phyloP scores from a whole-genome alignment of 257 asterid species.

The Nicotiana tomentosiformis region DNA sequence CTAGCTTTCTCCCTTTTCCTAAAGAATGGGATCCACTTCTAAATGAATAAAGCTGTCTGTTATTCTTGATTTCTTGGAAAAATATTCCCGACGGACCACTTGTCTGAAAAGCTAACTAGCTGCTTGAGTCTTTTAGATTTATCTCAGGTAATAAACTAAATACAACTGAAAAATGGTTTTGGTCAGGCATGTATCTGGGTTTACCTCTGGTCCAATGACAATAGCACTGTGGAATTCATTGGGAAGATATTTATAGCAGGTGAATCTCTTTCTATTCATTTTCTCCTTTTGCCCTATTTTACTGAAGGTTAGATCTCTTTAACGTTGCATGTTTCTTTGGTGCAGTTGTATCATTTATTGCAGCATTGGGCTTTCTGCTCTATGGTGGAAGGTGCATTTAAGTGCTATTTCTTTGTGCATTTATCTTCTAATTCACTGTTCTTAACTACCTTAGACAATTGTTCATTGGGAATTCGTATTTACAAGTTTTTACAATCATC shows the following conservation, averaged over 20 bases:
- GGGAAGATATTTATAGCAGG: conserved; percentile 94
- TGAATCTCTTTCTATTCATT: conserved; percentile 19
- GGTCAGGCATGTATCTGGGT: conserved; percentile 72
- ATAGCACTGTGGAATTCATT: conserved; percentile 47
- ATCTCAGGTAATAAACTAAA: background rate
- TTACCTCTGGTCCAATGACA: conserved; percentile 75
- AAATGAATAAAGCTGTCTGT: background rate
- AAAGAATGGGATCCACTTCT: background rate
- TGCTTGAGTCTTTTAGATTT: background rate
- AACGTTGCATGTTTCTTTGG: conserved; percentile 14
- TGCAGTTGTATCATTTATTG: conserved; percentile 80
- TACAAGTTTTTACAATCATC: conserved; percentile 11
- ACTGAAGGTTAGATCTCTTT: conserved; percentile 8
- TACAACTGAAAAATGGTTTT: conserved; percentile 7
- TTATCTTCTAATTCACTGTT: background rate
- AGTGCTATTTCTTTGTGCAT: background rate
- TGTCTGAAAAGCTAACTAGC: background rate
- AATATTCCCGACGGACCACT: background rate
- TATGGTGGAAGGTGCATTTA: conserved; percentile 88
- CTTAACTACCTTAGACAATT: background rate
- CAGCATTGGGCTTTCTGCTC: conserved; percentile 86
- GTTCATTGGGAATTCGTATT: background rate
- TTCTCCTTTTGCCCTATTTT: conserved; percentile 1
- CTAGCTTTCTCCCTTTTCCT: background rate
- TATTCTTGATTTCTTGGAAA: background rate